Evolutionary conservation across 2,329 filamentous ascomycete genomes (phyloP).

Genomic region (Leptographium radiaticola): DNA sequence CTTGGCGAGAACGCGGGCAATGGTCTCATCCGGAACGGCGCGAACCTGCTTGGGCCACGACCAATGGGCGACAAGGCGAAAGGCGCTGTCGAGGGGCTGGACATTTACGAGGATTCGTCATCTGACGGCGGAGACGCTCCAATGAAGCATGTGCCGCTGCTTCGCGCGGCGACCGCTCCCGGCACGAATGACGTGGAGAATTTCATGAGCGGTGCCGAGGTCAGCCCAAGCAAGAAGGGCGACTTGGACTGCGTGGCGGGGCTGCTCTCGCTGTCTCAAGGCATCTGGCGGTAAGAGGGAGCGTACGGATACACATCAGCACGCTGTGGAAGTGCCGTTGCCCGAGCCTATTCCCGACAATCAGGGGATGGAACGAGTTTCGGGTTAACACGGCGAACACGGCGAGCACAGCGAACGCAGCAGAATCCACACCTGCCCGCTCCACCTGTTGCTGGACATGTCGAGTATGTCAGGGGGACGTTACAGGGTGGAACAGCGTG

Average conservation of each 20-base stretch:
- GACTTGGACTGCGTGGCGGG: slow-evolving; percentile 85
- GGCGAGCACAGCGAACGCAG: too few species aligned
- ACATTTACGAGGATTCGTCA: slow-evolving; percentile 41
- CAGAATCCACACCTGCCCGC: too few species aligned
- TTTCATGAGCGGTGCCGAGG: slow-evolving; percentile 56
- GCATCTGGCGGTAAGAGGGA: slow-evolving; percentile 57
- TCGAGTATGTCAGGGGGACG: too few species aligned
- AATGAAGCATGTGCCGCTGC: slow-evolving; percentile 1
- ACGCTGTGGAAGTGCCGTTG: too few species aligned
- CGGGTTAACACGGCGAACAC: too few species aligned
- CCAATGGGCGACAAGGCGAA: slow-evolving; percentile 9
- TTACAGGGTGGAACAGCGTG: too few species aligned
- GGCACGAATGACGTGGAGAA: slow-evolving; percentile 51
- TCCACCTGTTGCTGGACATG: too few species aligned
- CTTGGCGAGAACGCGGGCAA: slow-evolving; percentile 20
- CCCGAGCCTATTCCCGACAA: too few species aligned
- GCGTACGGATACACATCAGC: too few species aligned
- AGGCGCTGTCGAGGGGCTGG: slow-evolving; percentile 19
- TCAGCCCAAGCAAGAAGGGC: slow-evolving; percentile 58
- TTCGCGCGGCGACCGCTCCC: slow-evolving; percentile 7
- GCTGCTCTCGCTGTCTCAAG: slow-evolving; percentile 78
- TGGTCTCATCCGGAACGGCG: slow-evolving; percentile 19
- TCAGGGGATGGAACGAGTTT: too few species aligned
- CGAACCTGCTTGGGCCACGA: slow-evolving; percentile 25
- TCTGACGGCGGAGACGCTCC: slow-evolving; percentile 1